phyloP scores from a whole-genome alignment of 768 basidiomycete species.

The Kondoa subrosea region DNA sequence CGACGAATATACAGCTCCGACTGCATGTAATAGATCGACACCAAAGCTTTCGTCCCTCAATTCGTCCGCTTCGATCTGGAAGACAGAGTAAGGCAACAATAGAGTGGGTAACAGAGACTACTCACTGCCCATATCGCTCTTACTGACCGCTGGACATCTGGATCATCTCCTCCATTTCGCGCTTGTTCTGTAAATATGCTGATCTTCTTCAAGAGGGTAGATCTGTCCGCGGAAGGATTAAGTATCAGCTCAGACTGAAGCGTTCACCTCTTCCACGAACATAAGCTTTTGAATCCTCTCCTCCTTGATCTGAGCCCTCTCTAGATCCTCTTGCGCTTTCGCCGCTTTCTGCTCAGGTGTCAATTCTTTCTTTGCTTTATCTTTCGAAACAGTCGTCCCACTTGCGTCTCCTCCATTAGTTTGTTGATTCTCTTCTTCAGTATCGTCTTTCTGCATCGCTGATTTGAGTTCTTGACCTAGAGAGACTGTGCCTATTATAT shows the following conservation, averaged over 20 bases:
- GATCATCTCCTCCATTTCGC: slow-evolving; percentile 43
- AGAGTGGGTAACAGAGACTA: slow-evolving; percentile 14
- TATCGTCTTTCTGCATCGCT: slow-evolving; percentile 52
- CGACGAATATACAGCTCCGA: slow-evolving; percentile 67
- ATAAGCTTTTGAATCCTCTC: slow-evolving; percentile 60
- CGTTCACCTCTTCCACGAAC: slow-evolving; percentile 30
- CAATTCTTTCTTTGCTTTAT: slow-evolving; percentile 23
- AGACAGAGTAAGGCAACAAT: background rate
- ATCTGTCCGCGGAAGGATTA: background rate
- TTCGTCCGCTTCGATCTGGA: slow-evolving; percentile 35
- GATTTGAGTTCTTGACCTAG: slow-evolving; percentile 83
- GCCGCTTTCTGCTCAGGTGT: slow-evolving; percentile 51
- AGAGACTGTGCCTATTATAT: slow-evolving; percentile 76
- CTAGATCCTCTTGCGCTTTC: slow-evolving; percentile 33
- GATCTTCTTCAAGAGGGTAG: slow-evolving; percentile 59
- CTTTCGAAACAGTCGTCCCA: slow-evolving; percentile 6
- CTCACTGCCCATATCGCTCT: slow-evolving; percentile 57
- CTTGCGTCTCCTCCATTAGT: slow-evolving; percentile 11
- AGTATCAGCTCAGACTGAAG: background rate
- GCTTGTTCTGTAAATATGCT: slow-evolving; percentile 64
- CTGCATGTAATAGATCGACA: slow-evolving; percentile 62
- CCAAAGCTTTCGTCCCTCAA: slow-evolving; percentile 75
- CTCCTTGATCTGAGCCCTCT: slow-evolving; percentile 66
- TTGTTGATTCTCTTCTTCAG: slow-evolving; percentile 18
- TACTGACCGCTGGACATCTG: slow-evolving; percentile 55